phyloP scores from a whole-genome alignment of 129 eudicot genomes.

The Logfia minima region DNA sequence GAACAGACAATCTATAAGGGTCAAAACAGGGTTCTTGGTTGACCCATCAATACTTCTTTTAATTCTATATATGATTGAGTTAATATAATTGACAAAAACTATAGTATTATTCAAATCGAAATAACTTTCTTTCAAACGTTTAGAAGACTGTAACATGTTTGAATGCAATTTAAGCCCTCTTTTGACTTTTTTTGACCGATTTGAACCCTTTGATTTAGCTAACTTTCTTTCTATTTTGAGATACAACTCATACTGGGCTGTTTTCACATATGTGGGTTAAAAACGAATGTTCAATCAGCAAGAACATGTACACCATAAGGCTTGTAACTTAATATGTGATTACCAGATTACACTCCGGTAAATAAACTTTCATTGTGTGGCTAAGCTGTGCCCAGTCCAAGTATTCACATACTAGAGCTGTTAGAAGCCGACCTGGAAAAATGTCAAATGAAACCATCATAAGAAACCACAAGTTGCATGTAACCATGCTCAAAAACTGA shows the following conservation, averaged over 20 bases:
- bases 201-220: neutral
- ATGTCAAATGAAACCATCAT: slow-evolving; percentile 26
- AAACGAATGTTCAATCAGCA: slow-evolving; percentile 4
- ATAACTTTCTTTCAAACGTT: neutral
- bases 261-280: slow-evolving; percentile 2
- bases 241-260: neutral
- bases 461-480: slow-evolving; percentile 20
- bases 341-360: slow-evolving; percentile 96
- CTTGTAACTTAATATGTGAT: slow-evolving; percentile 16
- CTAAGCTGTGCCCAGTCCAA: slow-evolving; percentile 94
- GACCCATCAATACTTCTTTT: neutral
- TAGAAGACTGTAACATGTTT: neutral
- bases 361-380: slow-evolving; percentile 83
- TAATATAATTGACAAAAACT: neutral
- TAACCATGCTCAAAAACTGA: slow-evolving; percentile 5
- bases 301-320: slow-evolving; percentile 14
- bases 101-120: neutral
- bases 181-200: neutral
- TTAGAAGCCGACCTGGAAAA: slow-evolving; percentile 77
- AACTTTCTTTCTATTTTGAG: neutral
- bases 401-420: slow-evolving; percentile 92
- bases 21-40: neutral
- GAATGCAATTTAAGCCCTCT: neutral
- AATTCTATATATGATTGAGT: neutral
- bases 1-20: neutral